phyloP scores from a whole-genome alignment of 129 eudicot genomes.

The Apium graveolens region DNA sequence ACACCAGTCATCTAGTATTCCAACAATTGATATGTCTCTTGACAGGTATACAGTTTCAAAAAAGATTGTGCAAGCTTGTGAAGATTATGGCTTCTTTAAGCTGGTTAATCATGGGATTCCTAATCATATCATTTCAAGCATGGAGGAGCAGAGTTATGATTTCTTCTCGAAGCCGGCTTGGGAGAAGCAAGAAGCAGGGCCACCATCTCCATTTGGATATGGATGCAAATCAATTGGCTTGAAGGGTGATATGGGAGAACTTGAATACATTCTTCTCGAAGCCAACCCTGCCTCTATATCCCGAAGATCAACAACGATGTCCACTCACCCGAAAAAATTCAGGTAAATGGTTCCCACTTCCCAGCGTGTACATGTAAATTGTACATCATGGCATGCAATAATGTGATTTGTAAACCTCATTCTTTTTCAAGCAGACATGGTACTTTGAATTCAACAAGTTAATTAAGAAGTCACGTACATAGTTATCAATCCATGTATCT shows the following conservation, averaged over 20 bases:
- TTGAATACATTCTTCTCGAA: constrained; percentile 80
- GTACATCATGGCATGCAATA: background rate
- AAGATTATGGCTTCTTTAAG: constrained; percentile 79
- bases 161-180: constrained; percentile 50
- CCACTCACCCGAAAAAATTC: constrained; percentile 48
- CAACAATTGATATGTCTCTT: constrained; percentile 51
- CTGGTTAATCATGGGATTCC: constrained; percentile 71
- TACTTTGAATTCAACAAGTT: background rate
- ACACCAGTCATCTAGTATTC: constrained; percentile 48
- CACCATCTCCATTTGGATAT: constrained; percentile 72
- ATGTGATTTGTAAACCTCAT: background rate
- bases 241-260: constrained; percentile 83
- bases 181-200: constrained; percentile 49
- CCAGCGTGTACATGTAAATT: no score
- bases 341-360: constrained; percentile 55
- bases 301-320: constrained; percentile 20
- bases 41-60: constrained; percentile 34
- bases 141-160: constrained; percentile 43
- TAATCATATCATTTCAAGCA: constrained; percentile 26
- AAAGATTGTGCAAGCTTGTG: constrained; percentile 50
- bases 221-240: constrained; percentile 72
- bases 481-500: background rate
- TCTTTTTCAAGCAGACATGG: no score
- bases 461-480: background rate
- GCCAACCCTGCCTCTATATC: constrained; percentile 36